Evolutionary conservation across 345 rosid species (phyloP), one percentile per base, ranked within the genome.

Genomic region (Noccaea bulbosa): DNA sequence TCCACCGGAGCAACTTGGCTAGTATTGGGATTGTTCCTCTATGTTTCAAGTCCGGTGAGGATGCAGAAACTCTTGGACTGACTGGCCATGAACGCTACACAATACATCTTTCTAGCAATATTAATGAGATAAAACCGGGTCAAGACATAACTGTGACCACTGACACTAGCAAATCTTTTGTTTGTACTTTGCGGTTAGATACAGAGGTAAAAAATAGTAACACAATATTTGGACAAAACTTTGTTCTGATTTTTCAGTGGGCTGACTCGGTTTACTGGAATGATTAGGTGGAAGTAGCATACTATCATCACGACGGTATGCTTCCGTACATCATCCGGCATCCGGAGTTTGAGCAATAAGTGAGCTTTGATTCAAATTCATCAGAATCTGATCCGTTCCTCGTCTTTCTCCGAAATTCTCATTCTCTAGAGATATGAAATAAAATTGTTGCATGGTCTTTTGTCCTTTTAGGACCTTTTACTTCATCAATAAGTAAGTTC

Each of bases 271-370:
- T 44, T 44, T 65, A 40, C 11, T 11, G 16, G 6, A 12, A 41
- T 27, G 14, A 40, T 75, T 27, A 27, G 22, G 22, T 20, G 22
- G 22, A 20, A 20, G 22, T 20, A 20, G 22, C 22, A 20, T 79
- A 83, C 60, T 82, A 83, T 52, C 72, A 84, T 51, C 85, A 87
- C 7, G 89, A 84, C 43, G 93, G 90, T 79, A 83, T 85, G 71
- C 86, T 87, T 74, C 86, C 80, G 9, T 85, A 73, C 17, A 81
- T 81, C 22, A 20, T 20, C 20, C 20, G 20, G 20, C 4, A 68
- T 85, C 57, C 74, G 85, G 54, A 83, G 71, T 76, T 65, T 85
- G 62, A 81, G 52, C 43, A 37, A 37, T 11, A 14, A 62, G 67
- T 43, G 34, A 22, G 62, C 6, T 37, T 56, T 22, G 32, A 20